Evolutionary conservation across 371 early-diverging fungal species (phyloP), one percentile per base, ranked within the genome.

Genomic region (Thermomucor indicae-seudaticae): DNA sequence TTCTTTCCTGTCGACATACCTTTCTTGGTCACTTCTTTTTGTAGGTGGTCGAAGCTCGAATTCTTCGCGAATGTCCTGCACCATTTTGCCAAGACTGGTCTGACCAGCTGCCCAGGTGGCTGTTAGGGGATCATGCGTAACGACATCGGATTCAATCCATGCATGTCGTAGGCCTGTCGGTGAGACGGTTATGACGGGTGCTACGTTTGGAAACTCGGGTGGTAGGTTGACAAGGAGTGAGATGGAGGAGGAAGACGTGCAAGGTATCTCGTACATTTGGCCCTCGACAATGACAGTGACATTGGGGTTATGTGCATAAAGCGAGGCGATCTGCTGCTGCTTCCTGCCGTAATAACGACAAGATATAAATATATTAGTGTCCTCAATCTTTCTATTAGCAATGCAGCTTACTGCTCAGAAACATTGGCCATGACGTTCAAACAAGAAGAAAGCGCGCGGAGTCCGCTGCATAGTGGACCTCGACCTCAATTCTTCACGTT

Each of bases 101-200:
- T 62, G 64, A 17, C 30, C 34, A 3, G 45, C 41, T 2, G 43
- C 48, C 71, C 67, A 66, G 20, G 39, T 52, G 17, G 23, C 12
- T 25, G 46, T 48, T 24, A 68, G 49, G 23, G 59, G 60, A 24
- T 68, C 71, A 34, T 65, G 61, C 43, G 74, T 55, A 43, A 82
- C 65, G 11, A 72, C 71, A 43, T 73, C 73, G 10, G 72, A 58
- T 14, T 82, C 79, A 12, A 82, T 64, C 74, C 76, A 79, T 14
- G 79, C 75, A 57, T 82, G 83, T 16, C 71, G 50, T 62, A 75
- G 53, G 11, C 76, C 75, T 6, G 67, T 66, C 6, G 83, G 83
- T 27, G 72, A 66, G 17, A 82, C 61, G 3, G 83, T 80, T 48
- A 82, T 71, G n/a, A 72, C 70, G 12, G 83, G 83, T 25, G 80